Evolutionary conservation across 805 yeast species (phyloP).

Genomic region (Suhomyces emberorum): DNA sequence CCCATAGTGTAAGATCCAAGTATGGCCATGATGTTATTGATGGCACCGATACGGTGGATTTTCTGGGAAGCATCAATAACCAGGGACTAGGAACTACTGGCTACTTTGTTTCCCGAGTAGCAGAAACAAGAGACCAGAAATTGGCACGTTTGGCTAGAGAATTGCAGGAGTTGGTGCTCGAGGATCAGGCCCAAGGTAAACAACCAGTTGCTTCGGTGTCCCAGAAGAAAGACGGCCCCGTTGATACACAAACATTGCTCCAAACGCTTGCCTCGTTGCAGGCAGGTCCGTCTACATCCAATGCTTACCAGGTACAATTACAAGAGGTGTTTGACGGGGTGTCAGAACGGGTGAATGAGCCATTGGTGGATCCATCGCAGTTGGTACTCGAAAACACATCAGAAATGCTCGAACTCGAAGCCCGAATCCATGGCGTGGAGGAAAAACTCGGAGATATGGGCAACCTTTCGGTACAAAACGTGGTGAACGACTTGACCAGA

Average conservation of each 20-base stretch:
- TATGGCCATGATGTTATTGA: slow-evolving; percentile 14
- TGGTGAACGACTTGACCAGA: slow-evolving; percentile 29
- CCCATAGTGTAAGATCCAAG: neutral
- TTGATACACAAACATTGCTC: slow-evolving; percentile 2
- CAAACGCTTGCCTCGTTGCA: slow-evolving; percentile 2
- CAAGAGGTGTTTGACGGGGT: slow-evolving; percentile 2
- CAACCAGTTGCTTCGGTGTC: neutral
- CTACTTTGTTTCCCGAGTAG: slow-evolving; percentile 17
- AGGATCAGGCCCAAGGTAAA: slow-evolving; percentile 6
- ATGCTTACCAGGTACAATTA: neutral
- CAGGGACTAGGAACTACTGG: slow-evolving; percentile 20
- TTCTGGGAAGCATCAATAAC: slow-evolving; percentile 31
- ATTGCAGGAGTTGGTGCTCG: slow-evolving; percentile 30
- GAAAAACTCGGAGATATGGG: slow-evolving; percentile 16
- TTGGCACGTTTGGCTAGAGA: slow-evolving; percentile 38
- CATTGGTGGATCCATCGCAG: neutral
- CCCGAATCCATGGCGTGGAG: slow-evolving; percentile 23
- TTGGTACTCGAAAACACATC: neutral
- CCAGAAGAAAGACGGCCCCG: neutral
- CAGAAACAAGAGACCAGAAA: slow-evolving; percentile 38
- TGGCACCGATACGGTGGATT: slow-evolving; percentile 24
- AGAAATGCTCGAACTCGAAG: slow-evolving; percentile 22
- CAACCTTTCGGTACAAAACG: slow-evolving; percentile 19
- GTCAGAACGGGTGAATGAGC: neutral
- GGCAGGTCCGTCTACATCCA: neutral